Percentiles rank a stretch among this genome's conserved stretches.
Evolutionary conservation across 352 stramenopile genomes (phyloP).

Genomic region (Phytopythium aichiense): DNA sequence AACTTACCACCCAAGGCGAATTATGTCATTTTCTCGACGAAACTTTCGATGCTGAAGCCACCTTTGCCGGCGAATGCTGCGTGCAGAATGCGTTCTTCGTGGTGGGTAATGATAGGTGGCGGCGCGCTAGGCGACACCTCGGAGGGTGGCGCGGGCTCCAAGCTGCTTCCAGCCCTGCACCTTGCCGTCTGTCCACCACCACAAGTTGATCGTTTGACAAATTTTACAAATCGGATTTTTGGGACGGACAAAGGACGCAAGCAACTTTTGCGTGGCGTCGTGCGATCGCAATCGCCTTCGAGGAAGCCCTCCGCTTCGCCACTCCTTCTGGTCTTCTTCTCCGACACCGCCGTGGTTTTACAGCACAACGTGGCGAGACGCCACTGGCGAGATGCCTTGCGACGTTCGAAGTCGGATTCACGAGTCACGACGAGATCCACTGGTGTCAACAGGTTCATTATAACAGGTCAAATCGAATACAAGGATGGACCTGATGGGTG

Average conservation of each 20-base stretch:
- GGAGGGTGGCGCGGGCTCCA: no score
- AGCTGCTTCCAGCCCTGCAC: no score
- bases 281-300: not conserved
- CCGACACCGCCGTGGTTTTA: not conserved
- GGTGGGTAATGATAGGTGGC: not conserved
- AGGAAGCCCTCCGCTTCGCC: not conserved
- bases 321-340: not conserved
- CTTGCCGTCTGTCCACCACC: not conserved
- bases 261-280: not conserved
- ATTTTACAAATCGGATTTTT: no score
- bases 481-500: no score
- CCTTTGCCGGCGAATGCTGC: not conserved
- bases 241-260: not conserved
- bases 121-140: no score
- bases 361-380: not conserved
- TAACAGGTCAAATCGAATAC: no score
- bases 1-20: not conserved
- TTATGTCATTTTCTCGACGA: not conserved
- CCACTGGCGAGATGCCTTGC: no score
- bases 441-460: not conserved
- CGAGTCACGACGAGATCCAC: not conserved
- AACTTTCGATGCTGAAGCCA: not conserved
- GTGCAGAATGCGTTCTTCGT: not conserved
- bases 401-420: not conserved
- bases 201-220: no score